Conservation (phyloP, 768 basidiomycete species). For the Exidia glandulosa region DNA sequence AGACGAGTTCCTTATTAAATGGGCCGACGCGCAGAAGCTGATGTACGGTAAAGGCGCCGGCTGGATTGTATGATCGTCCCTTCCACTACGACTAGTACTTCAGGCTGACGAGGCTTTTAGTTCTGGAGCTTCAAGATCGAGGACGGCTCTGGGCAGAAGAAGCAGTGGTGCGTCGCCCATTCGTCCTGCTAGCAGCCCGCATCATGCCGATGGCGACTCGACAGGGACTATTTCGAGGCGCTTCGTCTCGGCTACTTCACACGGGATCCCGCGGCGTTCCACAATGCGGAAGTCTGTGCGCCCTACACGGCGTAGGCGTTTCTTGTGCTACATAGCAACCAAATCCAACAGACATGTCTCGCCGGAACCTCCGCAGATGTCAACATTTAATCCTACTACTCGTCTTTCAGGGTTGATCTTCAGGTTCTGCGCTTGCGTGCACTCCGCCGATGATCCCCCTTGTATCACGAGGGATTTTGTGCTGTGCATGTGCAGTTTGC, state of each 20-base stretch:
- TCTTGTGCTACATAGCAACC: no score
- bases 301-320: no score
- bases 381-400: no score
- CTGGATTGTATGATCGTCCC: constrained; percentile 44
- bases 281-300: constrained; percentile 55
- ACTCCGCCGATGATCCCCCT: no score
- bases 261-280: constrained; percentile 41
- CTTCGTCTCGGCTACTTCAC: constrained; percentile 50
- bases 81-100: background rate
- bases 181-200: background rate
- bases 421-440: no score
- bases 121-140: constrained; percentile 74
- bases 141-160: constrained; percentile 33
- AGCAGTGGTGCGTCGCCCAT: constrained; percentile 47
- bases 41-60: constrained; percentile 49
- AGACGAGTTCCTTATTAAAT: constrained; percentile 47
- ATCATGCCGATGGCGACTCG: background rate
- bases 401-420: no score
- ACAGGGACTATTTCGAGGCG: constrained; percentile 63
- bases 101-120: constrained; percentile 15
- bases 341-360: no score
- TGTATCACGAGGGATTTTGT: no score
- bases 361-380: no score
- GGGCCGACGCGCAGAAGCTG: constrained; percentile 70
- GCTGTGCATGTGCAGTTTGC: no score